These are phyloP conservation scores for Monilinia polystroma DNA, from an alignment of 2,329 filamentous ascomycete genomes.

Conservation along the genomic window DNA sequence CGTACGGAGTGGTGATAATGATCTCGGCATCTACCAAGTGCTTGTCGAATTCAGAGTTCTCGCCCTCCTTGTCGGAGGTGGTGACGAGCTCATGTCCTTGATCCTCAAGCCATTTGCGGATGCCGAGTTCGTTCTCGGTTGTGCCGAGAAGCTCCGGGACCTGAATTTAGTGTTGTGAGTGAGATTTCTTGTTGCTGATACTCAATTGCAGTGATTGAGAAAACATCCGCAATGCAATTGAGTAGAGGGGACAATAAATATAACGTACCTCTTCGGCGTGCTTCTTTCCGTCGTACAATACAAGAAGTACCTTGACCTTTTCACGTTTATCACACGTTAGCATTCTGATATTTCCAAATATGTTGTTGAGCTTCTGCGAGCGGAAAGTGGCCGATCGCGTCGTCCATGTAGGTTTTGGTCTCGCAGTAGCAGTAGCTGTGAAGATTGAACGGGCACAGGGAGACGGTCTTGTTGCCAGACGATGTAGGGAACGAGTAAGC, in stretches of 20 bases:
- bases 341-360: conserved; percentile 38
- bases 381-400: conserved; percentile 15
- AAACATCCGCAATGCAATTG: conserved; percentile 18
- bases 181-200: not conserved
- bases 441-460: conserved; percentile 26
- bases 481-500: conserved; percentile 38
- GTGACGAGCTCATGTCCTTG: conserved; percentile 95
- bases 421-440: conserved; percentile 29
- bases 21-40: conserved; percentile 96
- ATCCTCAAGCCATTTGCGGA: conserved; percentile 96
- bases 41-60: conserved; percentile 89
- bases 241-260: conserved; percentile 6
- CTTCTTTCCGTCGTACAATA: conserved; percentile 85
- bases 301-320: conserved; percentile 92
- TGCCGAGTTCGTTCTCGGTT: conserved; percentile 96
- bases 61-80: conserved; percentile 95
- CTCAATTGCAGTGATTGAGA: conserved; percentile 25
- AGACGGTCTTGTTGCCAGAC: conserved; percentile 31
- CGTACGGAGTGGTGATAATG: conserved; percentile 97
- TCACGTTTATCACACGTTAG: conserved; percentile 38
- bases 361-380: conserved; percentile 16
- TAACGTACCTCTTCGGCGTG: conserved; percentile 71
- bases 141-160: conserved; percentile 78
- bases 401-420: conserved; percentile 26
- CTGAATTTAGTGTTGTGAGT: conserved; percentile 41